phyloP scores from a whole-genome alignment of 2,329 filamentous ascomycete genomes.

The Curvularia sp. region DNA sequence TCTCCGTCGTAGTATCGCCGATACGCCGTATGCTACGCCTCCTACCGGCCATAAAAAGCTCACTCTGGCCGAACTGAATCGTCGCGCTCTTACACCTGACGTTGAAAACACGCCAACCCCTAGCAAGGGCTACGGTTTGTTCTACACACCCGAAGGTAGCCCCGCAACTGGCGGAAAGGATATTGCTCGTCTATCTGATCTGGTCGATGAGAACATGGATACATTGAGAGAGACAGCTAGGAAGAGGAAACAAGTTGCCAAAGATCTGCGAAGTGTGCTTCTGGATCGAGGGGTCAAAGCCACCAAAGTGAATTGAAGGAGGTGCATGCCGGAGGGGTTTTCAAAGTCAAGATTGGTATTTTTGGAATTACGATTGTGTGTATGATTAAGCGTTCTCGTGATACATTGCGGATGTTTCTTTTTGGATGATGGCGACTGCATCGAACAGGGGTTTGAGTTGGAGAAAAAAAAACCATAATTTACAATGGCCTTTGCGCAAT shows the following conservation, averaged over 20 bases:
- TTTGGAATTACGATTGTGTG: slow-evolving; percentile 23
- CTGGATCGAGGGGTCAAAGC: slow-evolving; percentile 43
- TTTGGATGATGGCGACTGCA: slow-evolving; percentile 25
- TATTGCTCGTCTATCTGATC: slow-evolving; percentile 48
- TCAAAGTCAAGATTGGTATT: slow-evolving; percentile 4
- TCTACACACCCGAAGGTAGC: slow-evolving; percentile 45
- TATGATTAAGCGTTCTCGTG: slow-evolving; percentile 31
- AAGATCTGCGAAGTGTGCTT: slow-evolving; percentile 49
- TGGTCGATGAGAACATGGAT: slow-evolving; percentile 53
- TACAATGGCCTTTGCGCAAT: slow-evolving; percentile 1
- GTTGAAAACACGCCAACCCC: slow-evolving; percentile 35
- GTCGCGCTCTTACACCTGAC: slow-evolving; percentile 42
- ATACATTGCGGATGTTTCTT: slow-evolving; percentile 3
- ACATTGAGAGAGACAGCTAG: slow-evolving; percentile 44
- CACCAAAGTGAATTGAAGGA: slow-evolving; percentile 28
- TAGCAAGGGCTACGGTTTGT: slow-evolving; percentile 45
- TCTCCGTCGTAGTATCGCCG: slow-evolving; percentile 27
- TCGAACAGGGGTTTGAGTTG: background rate
- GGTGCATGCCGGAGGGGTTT: background rate
- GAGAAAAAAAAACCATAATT: background rate
- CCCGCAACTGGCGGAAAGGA: slow-evolving; percentile 33
- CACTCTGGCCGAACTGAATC: slow-evolving; percentile 42
- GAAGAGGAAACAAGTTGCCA: slow-evolving; percentile 51
- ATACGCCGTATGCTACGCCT: slow-evolving; percentile 49
- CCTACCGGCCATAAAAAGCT: slow-evolving; percentile 45